Conservation (phyloP, 2,329 filamentous ascomycete species). For the Pseudogymnoascus sp. region DNA sequence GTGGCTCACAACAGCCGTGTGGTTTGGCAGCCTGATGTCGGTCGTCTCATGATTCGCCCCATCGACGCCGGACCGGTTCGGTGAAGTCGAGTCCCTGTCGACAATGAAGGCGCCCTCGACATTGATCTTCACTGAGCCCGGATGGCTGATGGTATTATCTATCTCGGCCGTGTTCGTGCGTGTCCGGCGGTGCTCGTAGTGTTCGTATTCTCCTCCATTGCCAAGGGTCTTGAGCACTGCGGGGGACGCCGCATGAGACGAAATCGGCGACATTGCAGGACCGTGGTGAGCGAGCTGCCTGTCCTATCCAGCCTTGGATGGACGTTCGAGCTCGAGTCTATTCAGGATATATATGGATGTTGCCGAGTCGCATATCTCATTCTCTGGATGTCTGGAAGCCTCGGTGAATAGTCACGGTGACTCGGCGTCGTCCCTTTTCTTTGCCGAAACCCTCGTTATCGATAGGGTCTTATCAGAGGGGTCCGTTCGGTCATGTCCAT, state of each 20-base stretch:
- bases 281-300: not conserved
- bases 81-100: constrained; percentile 61
- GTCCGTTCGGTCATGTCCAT: not conserved
- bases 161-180: constrained; percentile 30
- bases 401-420: not conserved
- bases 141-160: constrained; percentile 42
- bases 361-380: not conserved
- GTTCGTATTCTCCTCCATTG: constrained; percentile 6
- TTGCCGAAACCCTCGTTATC: constrained; percentile 7
- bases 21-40: constrained; percentile 93
- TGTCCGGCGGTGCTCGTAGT: constrained; percentile 15
- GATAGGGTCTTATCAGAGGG: constrained; percentile 7
- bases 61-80: constrained; percentile 34
- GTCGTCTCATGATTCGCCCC: constrained; percentile 62
- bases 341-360: constrained; percentile 3
- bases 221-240: constrained; percentile 3
- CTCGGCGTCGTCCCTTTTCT: constrained; percentile 7
- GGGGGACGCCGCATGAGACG: not conserved
- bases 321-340: constrained; percentile 4
- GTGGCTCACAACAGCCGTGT: constrained; percentile 91
- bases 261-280: constrained; percentile 2
- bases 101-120: constrained; percentile 95
- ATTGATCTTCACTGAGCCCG: constrained; percentile 81
- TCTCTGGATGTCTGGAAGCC: not conserved
- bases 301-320: constrained; percentile 4